A percentile compares a stretch with the other conserved stretches of the same genome.
Evolutionary conservation across 257 asterid species (phyloP).

Genomic region (Dorcoceras hygrometricum): DNA sequence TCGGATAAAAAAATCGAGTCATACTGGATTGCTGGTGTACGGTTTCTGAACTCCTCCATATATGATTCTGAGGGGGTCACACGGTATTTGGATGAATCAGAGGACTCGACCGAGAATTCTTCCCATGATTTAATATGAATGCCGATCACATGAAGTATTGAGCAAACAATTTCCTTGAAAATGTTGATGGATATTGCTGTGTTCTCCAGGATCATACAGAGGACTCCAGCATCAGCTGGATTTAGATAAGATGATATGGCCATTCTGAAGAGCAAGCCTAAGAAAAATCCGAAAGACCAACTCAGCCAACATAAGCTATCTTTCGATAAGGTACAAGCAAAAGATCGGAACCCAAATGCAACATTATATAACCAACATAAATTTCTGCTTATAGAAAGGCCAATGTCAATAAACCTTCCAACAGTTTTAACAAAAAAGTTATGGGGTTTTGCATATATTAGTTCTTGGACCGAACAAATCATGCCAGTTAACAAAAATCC

Average conservation of each 20-base stretch:
- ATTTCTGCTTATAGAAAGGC: not conserved
- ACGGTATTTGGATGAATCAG: conserved; percentile 42
- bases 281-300: not conserved
- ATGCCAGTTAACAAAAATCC: not conserved
- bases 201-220: conserved; percentile 74
- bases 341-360: not conserved
- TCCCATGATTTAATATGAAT: conserved; percentile 69
- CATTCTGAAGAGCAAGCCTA: conserved; percentile 44
- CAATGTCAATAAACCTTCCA: not conserved
- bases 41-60: conserved; percentile 74
- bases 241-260: conserved; percentile 77
- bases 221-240: conserved; percentile 85
- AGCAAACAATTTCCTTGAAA: no score
- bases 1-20: conserved; percentile 40
- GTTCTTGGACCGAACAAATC: not conserved
- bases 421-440: not conserved
- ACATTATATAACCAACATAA: not conserved
- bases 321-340: not conserved
- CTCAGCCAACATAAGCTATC: conserved; percentile 22
- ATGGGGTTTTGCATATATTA: not conserved
- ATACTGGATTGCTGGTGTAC: conserved; percentile 53
- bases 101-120: conserved; percentile 49
- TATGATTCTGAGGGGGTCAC: conserved; percentile 56
- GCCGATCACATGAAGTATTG: conserved; percentile 34
- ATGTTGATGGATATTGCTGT: conserved; percentile 24